phyloP scores from a whole-genome alignment of 202 grass and related monocot genomes.

The Dendrocalamus latiflorus region DNA sequence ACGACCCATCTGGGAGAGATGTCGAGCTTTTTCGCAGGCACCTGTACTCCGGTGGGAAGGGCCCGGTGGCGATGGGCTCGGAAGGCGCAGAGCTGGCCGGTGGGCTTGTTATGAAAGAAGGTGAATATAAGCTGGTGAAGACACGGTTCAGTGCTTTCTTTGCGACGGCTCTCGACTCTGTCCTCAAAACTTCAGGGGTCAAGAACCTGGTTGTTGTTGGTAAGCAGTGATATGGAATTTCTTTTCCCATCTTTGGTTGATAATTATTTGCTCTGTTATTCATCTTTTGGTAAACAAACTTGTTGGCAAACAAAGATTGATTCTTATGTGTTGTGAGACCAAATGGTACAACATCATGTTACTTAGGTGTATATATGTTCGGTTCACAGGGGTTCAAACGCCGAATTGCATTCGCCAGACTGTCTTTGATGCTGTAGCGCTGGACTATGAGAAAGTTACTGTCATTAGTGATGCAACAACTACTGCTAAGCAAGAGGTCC shows the following conservation, averaged over 20 bases:
- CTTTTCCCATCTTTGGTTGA: too few relatives aligned
- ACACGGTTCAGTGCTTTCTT: conserved; percentile 95
- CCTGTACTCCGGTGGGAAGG: conserved; percentile 60
- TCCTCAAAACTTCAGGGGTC: conserved; percentile 68
- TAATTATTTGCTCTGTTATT: neutral
- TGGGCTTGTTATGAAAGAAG: conserved; percentile 70
- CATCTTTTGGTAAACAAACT: neutral
- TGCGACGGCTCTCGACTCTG: conserved; percentile 70
- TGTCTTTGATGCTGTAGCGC: conserved; percentile 74
- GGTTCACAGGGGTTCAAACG: conserved; percentile 72
- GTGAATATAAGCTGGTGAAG: conserved; percentile 88
- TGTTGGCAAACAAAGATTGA: neutral
- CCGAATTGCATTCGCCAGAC: conserved; percentile 93
- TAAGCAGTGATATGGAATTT: conserved; percentile 30
- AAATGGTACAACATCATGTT: neutral
- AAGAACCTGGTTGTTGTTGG: conserved; percentile 81
- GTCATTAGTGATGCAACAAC: conserved; percentile 89
- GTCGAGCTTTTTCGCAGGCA: conserved; percentile 77
- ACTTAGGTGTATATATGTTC: neutral
- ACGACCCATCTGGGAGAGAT: conserved; percentile 80
- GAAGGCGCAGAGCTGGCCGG: conserved; percentile 71
- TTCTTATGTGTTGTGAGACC: neutral
- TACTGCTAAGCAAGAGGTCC: conserved; percentile 68
- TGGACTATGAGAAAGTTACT: conserved; percentile 68
- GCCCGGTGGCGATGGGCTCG: conserved; percentile 62